These are phyloP conservation scores for Colletotrichum echinochloae DNA, from an alignment of 2,329 filamentous ascomycete genomes.

Conservation along the genomic window DNA sequence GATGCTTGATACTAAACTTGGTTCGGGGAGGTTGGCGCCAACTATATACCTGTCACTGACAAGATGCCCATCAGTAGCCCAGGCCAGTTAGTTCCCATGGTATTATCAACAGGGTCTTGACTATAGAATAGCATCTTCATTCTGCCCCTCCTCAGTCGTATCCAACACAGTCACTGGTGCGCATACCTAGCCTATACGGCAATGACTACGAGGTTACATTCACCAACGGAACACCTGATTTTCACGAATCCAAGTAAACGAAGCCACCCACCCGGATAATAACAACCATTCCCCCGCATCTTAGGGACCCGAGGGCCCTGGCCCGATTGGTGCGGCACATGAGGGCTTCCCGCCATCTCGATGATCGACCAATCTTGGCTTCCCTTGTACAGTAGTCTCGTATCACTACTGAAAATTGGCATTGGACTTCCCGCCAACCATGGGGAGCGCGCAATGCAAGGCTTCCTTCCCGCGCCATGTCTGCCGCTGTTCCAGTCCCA, in stretches of 20 bases:
- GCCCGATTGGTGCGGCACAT: conserved; percentile 30
- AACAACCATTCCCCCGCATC: conserved; percentile 27
- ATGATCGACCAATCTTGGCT: neutral
- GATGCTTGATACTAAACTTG: neutral
- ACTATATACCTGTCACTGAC: neutral
- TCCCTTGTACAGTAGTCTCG: neutral
- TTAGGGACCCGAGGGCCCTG: neutral
- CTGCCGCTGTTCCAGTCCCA: neutral
- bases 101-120: neutral
- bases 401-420: neutral
- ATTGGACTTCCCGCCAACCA: neutral
- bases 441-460: neutral
- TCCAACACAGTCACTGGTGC: conserved; percentile 24
- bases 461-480: neutral
- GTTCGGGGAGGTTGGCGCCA: neutral
- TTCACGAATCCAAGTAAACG: neutral
- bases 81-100: neutral
- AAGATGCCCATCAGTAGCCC: too few relatives aligned
- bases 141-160: neutral
- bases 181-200: conserved; percentile 4
- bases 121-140: neutral
- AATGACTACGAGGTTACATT: conserved; percentile 29
- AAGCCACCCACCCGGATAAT: neutral
- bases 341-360: neutral
- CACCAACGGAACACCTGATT: neutral